Base-by-base conservation (phyloP, 2,329 filamentous ascomycete genomes). In the Coniochaeta sp. region DNA sequence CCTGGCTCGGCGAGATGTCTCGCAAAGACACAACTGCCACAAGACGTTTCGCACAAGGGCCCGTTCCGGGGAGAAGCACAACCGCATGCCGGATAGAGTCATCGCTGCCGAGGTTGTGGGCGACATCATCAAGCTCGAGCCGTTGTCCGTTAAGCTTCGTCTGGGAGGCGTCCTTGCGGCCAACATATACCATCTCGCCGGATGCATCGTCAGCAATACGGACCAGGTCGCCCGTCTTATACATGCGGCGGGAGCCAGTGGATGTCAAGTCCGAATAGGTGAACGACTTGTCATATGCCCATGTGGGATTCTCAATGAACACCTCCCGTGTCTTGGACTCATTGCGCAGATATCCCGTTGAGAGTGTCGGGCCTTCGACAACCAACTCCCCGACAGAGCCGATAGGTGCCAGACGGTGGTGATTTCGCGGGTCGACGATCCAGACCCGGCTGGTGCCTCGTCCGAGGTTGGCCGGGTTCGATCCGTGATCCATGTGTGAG, bases 271-370 rank as follows among this genome's bases (percentile, higher is more conserved):
- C 40, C 6, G 9, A 6, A 27, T 54, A 51, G 35, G 52, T 51
- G 12, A 52, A 49, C n/a, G 51, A 53, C 46, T 51, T 50, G 31
- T 51, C 52, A 35, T 6, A 16, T n/a, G 52, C 52, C 20, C 47
- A 22, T 10, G 28, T 26, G 31, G 10, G 31, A 42, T 18, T 42
- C 8, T 55, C 28, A 27, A 61, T 55, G 20, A 60, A 61, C 3
- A 52, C 53, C 10, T 54, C 55, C 14, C 62, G 61, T 1, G 71
- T 73, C 54, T 71, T 72, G 46, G 64, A 60, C 1, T 60, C 61
- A 22, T 73, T 69, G 51, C 69, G 67, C 31, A 71, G 60, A 51
- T 75, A 74, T 33, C 70, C 68, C 28, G 67, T 59, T 30, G 70
- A 70, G 32, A 74, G 63, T 10, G 66, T 61, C 7, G 69, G 68